A percentile compares a stretch with the other conserved stretches of the same genome.
phyloP scores from a whole-genome alignment of 768 basidiomycete genomes.

The Tylopilus sp. region DNA sequence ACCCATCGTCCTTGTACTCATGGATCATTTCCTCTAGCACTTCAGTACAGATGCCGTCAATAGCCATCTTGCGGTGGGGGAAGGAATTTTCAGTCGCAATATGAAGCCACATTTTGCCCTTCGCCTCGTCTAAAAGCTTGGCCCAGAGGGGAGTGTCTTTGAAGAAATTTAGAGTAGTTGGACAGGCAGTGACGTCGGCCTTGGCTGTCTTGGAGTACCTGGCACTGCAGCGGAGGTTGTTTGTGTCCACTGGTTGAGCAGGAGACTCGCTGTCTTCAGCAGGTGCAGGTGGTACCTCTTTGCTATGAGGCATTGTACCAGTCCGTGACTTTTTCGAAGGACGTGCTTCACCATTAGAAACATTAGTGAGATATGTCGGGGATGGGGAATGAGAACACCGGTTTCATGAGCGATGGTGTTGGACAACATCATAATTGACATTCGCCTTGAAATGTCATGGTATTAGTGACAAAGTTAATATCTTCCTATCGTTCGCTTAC shows the following conservation, averaged over 20 bases:
- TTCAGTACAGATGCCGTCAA: no score
- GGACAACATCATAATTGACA: no score
- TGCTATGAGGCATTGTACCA: not conserved
- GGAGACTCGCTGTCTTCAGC: not conserved
- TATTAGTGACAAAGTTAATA: no score
- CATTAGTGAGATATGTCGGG: no score
- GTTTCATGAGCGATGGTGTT: no score
- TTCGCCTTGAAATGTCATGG: no score
- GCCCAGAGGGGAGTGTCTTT: not conserved
- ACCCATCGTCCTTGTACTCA: no score
- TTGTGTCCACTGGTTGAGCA: not conserved
- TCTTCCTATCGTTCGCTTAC: no score
- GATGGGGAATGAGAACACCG: no score
- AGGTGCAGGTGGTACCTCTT: not conserved
- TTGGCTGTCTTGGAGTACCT: not conserved
- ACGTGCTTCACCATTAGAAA: no score
- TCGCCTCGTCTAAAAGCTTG: not conserved
- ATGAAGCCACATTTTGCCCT: not conserved
- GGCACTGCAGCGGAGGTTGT: not conserved
- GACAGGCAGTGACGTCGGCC: not conserved
- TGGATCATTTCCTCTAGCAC: no score
- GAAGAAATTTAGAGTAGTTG: not conserved
- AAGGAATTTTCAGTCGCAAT: not conserved
- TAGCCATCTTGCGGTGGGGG: no score
- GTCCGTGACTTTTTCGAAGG: not conserved